phyloP scores from a whole-genome alignment of 495 filamentous ascomycete genomes.

The Annulohypoxylon bovei region DNA sequence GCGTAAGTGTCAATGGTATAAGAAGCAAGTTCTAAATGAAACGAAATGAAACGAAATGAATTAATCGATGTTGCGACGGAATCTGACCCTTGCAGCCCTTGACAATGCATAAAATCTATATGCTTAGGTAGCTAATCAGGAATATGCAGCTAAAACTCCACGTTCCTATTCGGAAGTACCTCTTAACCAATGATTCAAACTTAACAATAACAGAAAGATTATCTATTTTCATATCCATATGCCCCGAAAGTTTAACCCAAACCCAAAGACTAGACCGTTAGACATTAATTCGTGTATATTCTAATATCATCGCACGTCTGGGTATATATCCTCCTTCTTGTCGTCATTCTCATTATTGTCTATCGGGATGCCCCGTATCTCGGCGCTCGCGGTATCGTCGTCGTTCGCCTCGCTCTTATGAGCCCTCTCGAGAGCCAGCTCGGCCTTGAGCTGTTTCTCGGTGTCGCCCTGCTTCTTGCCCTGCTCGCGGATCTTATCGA shows the following conservation, averaged over 20 bases:
- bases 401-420: conserved; percentile 43
- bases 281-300: conserved; percentile 17
- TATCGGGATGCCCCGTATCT: conserved; percentile 32
- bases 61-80: neutral
- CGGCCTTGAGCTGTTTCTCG: conserved; percentile 56
- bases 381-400: conserved; percentile 19
- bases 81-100: neutral
- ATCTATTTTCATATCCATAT: too few species aligned
- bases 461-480: conserved; percentile 66
- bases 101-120: neutral
- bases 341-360: conserved; percentile 10
- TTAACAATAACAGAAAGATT: too few species aligned
- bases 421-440: conserved; percentile 42
- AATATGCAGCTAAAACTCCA: neutral
- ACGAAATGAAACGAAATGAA: neutral
- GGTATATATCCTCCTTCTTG: conserved; percentile 23
- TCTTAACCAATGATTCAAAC: neutral
- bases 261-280: conserved; percentile 16
- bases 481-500: conserved; percentile 66
- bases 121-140: neutral
- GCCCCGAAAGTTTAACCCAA: too few species aligned
- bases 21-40: neutral
- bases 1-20: neutral
- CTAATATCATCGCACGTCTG: conserved; percentile 15
- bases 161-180: neutral